Evolutionary conservation across 768 basidiomycete species (phyloP).

Genomic region (Amanita inopinata): DNA sequence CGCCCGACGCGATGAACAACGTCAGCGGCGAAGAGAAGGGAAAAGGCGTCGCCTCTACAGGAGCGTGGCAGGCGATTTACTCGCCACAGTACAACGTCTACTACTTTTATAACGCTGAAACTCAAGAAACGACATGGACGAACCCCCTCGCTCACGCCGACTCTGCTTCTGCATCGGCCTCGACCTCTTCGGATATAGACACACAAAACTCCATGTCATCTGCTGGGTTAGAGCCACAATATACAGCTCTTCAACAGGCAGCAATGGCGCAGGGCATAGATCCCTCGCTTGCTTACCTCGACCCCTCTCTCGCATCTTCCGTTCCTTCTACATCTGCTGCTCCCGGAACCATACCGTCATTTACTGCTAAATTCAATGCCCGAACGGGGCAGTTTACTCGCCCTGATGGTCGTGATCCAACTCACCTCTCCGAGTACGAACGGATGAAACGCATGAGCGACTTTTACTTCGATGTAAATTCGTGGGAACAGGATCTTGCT

Average conservation of each 20-base stretch:
- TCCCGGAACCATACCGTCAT: slow-evolving; percentile 30
- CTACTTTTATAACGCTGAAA: slow-evolving; percentile 74
- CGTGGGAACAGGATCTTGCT: slow-evolving; percentile 68
- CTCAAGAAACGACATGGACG: slow-evolving; percentile 76
- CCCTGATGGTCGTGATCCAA: slow-evolving; percentile 57
- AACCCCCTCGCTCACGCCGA: slow-evolving; percentile 51
- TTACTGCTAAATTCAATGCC: slow-evolving; percentile 71
- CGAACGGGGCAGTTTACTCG: slow-evolving; percentile 71
- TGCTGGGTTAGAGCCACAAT: slow-evolving; percentile 21
- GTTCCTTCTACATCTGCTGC: slow-evolving; percentile 16
- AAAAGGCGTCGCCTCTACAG: slow-evolving; percentile 10
- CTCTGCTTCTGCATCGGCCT: slow-evolving; percentile 15
- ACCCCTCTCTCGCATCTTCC: slow-evolving; percentile 53
- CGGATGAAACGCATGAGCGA: slow-evolving; percentile 80
- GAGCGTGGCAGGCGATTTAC: slow-evolving; percentile 73
- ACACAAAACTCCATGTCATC: slow-evolving; percentile 16
- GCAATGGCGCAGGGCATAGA: slow-evolving; percentile 77
- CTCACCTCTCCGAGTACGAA: slow-evolving; percentile 73
- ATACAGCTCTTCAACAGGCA: slow-evolving; percentile 53
- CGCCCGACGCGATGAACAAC: neutral
- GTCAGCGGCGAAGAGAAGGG: neutral
- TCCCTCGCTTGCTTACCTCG: slow-evolving; percentile 70
- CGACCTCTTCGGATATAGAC: slow-evolving; percentile 18
- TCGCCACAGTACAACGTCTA: slow-evolving; percentile 71
- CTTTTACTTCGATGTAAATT: slow-evolving; percentile 78